Conservation (phyloP, 2,329 filamentous ascomycete genomes). For the Phialemoniopsis sp. region DNA sequence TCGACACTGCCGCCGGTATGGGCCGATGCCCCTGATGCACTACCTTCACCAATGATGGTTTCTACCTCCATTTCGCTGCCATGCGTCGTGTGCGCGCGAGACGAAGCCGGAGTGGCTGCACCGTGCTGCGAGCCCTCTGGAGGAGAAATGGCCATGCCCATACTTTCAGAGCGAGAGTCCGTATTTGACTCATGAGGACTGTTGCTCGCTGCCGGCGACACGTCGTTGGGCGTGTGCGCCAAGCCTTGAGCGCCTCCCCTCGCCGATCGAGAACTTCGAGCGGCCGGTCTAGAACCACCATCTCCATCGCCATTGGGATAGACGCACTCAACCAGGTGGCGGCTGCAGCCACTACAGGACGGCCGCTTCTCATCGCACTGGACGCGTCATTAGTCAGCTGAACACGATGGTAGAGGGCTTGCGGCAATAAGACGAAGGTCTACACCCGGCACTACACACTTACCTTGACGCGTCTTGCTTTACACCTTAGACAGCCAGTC, state of each 20-base stretch:
- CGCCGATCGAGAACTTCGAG: background rate
- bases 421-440: background rate
- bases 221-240: background rate
- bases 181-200: background rate
- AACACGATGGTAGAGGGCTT: background rate
- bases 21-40: background rate
- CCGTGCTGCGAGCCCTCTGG: background rate
- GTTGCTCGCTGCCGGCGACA: background rate
- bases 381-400: background rate
- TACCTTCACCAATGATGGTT: background rate
- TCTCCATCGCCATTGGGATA: constrained; percentile 5
- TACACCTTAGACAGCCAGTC: constrained; percentile 21
- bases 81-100: background rate
- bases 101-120: background rate
- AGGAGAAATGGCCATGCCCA: background rate
- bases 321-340: constrained; percentile 15
- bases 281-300: background rate
- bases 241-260: background rate
- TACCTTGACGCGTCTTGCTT: constrained; percentile 23
- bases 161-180: background rate
- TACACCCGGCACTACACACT: no score
- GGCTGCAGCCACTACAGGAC: constrained; percentile 15
- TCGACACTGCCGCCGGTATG: constrained; percentile 13
- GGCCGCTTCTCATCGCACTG: constrained; percentile 18
- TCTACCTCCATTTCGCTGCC: background rate